Conservation (phyloP, 148 eudicot genomes). For the Camellia japonica region DNA sequence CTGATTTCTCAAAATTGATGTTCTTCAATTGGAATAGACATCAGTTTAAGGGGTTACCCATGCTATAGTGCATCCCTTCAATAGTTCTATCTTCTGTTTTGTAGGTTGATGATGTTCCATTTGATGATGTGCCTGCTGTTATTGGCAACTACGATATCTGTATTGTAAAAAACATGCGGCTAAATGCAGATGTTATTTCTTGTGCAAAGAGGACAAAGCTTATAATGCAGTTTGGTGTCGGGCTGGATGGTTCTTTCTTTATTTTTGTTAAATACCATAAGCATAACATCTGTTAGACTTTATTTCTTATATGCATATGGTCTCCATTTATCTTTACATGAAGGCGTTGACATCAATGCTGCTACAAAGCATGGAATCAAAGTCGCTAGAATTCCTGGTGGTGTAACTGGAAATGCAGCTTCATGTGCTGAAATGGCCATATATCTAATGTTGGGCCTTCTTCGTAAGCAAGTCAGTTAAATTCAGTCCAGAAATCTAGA, state of each 20-base stretch:
- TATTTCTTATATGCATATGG: not conserved
- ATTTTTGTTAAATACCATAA: not conserved
- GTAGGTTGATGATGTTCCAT: conserved; percentile 84
- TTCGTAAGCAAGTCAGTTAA: conserved; percentile 77
- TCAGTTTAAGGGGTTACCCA: not conserved
- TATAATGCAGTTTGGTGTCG: conserved; percentile 94
- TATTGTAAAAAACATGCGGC: conserved; percentile 54
- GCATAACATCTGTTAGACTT: not conserved
- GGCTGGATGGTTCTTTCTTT: conserved; percentile 62
- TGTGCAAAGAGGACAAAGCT: conserved; percentile 78
- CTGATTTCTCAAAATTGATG: not conserved
- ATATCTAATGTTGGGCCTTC: conserved; percentile 86
- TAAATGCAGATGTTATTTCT: conserved; percentile 63
- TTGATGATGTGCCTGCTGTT: conserved; percentile 51
- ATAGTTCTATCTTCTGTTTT: conserved; percentile 12
- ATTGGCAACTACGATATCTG: conserved; percentile 82
- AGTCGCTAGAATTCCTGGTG: conserved; percentile 84
- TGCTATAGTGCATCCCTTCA: not conserved
- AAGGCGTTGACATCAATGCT: conserved; percentile 80
- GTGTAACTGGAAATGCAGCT: conserved; percentile 76
- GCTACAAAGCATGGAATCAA: conserved; percentile 78
- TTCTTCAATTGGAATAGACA: not conserved
- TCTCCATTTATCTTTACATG: conserved; percentile 7
- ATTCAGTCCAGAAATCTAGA: not conserved
- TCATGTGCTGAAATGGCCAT: conserved; percentile 99